Base-by-base conservation (phyloP, 192 early-diverging fungal genomes). In the Coemansia sp. region DNA sequence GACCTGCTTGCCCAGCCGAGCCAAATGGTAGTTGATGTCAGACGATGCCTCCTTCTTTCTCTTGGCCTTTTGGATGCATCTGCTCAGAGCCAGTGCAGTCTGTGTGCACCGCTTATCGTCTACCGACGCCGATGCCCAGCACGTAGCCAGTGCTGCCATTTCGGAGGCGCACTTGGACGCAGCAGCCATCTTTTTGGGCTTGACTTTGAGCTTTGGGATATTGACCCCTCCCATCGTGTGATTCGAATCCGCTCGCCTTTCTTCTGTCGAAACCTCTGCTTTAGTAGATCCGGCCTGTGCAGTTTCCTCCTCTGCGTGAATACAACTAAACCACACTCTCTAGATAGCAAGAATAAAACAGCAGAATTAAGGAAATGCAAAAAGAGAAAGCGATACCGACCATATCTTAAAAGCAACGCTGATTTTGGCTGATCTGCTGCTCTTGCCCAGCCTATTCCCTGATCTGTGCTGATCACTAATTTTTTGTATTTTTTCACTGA, bases 1-100 rank as follows among this genome's bases (percentile, higher is more conserved):
- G 6, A 83, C 82, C 42, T 74, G 76, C 23, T 64, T 68, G 34
- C 76, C 70, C 9, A 83, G 56, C n/a, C 82, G 69, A 14, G 76
- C 69, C 55, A 83, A 56, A 23, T 83, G 70, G 54, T 59, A 73
- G 64, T 83, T 83, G 65, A 83, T 67, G 53, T 70, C 67, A 33
- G 63, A 60, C 50, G 59, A 62, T 22, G 45, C 53, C 6, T 64
- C 37, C 2, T 22, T 40, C 13, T 55, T 58, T 2, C 58, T 19
- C 31, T 56, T 61, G 9, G 62, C 61, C 38, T 68, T 65, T 42
- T 74, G 72, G 69, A 83, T 75, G 62, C 82, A 83, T 2, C 40
- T 19, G 22, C 58, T 60, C 14, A 83, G 71, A 25, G 59, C 36
- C 54, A 79, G 65, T 27, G 76, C 66, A 11, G 55, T 53, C 22